phyloP scores from a whole-genome alignment of 176 grass and related monocot species.

The Typha latifolia region DNA sequence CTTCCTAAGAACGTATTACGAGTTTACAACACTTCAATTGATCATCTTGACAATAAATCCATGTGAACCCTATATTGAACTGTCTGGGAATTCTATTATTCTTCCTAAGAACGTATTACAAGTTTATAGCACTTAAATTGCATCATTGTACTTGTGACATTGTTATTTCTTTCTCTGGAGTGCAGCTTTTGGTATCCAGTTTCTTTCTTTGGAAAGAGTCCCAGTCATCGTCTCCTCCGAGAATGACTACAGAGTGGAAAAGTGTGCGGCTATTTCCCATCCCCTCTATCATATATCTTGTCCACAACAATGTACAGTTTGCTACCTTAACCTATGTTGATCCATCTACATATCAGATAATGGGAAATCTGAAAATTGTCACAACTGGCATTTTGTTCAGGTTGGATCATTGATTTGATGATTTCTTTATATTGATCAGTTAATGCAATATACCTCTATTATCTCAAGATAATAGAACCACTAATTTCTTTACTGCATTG shows the following conservation, averaged over 20 bases:
- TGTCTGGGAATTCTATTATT: background rate
- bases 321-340: conserved; percentile 84
- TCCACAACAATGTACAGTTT: conserved; percentile 97
- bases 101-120: background rate
- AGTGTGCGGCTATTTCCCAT: conserved; percentile 61
- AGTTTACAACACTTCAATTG: background rate
- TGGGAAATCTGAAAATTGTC: conserved; percentile 99
- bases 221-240: conserved; percentile 49
- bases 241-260: conserved; percentile 88
- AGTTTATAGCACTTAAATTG: background rate
- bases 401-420: conserved; percentile 28
- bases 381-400: conserved; percentile 95
- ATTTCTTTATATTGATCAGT: background rate
- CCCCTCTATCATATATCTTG: conserved; percentile 84
- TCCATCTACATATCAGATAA: conserved; percentile 97
- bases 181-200: conserved; percentile 63
- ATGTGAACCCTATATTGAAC: background rate
- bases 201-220: conserved; percentile 89
- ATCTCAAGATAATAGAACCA: no score
- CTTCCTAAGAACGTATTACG: background rate
- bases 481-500: no score
- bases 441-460: no score
- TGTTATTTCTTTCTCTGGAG: conserved; percentile 21
- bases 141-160: conserved; percentile 3
- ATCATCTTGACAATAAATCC: background rate